Percentiles rank a stretch among this genome's conserved stretches.
Conservation (phyloP, 495 filamentous ascomycete species). For the Podospora sp. region DNA sequence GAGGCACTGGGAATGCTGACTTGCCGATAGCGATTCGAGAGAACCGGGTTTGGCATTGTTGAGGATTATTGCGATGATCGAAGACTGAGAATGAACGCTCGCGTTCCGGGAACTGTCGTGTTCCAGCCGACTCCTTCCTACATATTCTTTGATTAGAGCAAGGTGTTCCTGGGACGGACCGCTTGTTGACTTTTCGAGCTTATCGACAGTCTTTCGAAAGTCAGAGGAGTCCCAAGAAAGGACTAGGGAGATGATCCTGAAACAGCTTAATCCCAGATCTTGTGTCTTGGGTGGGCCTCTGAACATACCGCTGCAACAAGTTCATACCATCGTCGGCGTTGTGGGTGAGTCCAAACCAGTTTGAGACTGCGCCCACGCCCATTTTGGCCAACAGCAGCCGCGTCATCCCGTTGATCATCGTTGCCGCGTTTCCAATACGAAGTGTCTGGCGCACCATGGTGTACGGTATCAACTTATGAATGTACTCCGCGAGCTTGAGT, state of each 20-base stretch:
- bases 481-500: constrained; percentile 57
- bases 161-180: constrained; percentile 52
- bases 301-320: constrained; percentile 60
- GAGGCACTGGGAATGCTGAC: constrained; percentile 55
- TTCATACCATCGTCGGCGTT: constrained; percentile 69
- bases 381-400: constrained; percentile 65
- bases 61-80: constrained; percentile 58
- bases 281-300: neutral
- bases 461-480: constrained; percentile 64
- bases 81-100: constrained; percentile 41
- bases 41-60: constrained; percentile 33
- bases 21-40: constrained; percentile 43
- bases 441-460: constrained; percentile 62
- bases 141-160: constrained; percentile 51
- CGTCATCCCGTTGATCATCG: constrained; percentile 68
- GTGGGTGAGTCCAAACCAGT: constrained; percentile 65
- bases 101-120: constrained; percentile 49
- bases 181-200: constrained; percentile 55
- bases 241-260: constrained; percentile 64
- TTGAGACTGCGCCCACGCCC: constrained; percentile 61
- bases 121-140: constrained; percentile 46
- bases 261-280: constrained; percentile 15
- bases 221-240: constrained; percentile 63
- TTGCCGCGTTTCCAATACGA: constrained; percentile 66
- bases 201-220: constrained; percentile 55